Base-by-base conservation (phyloP, 192 early-diverging fungal species). In the Linderina pennispora region DNA sequence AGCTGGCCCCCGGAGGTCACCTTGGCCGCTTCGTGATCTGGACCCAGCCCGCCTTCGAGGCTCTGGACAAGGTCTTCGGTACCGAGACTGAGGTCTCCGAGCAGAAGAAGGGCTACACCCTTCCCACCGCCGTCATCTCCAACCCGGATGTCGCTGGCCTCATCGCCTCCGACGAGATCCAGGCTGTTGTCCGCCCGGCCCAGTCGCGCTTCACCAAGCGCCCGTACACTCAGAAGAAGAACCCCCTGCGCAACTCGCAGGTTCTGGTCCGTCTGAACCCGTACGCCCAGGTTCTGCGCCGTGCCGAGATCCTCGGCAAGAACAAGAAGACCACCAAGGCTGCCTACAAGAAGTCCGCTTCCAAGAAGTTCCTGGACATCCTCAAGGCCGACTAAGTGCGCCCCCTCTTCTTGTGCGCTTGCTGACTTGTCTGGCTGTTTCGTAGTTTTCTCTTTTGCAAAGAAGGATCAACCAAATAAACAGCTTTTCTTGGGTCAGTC, bases 1-100 rank as follows among this genome's bases (percentile, higher is more conserved):
- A 94, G 79, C 80, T 99, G 47, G 94, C 94, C 49, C 94, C 96
- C 45, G 96, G 96, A 75, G 92, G 92, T 65, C 92, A 99, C 80
- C 78, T 99, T 67, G 94, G 96, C 55, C 91, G 94, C 71, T 99
- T 99, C 79, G 77, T 94, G 74, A 94, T 97, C 91, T 98, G 96
- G 96, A 92, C 96, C 55, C 80, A 90, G 70, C 66, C 77, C 35
- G 92, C 92, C 53, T 95, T 97, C 68, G 83, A 83, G 65, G 77
- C 88, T 31, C 84, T 99, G 62, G 90, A 96, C 76, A 74, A 82
- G 61, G 77, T 99, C 61, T 99, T 86, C 75, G 96, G 96, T 66
- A 84, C 92, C 52, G 77, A 78, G 77, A 78, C 79, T 56, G 83
- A 77, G 55, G 65, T 77, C 32, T 80, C 92, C 44, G 45, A 74